A percentile compares a stretch with the other conserved stretches of the same genome.
phyloP scores from a whole-genome alignment of 176 grass and related monocot genomes.

The Ananas comosus region DNA sequence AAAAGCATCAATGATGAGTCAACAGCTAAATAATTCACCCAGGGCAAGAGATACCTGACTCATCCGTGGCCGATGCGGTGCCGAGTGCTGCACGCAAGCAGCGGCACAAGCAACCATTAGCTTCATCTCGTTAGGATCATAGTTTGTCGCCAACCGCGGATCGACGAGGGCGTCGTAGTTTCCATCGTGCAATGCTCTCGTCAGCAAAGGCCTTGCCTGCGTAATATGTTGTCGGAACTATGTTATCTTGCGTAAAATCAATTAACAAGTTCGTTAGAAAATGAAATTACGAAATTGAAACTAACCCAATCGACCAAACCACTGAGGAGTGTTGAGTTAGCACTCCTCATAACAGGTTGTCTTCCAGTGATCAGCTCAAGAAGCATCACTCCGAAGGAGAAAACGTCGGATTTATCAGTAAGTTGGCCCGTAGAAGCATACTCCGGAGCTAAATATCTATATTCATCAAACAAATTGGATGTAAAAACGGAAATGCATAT shows the following conservation, averaged over 20 bases:
- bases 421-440: conserved; percentile 17
- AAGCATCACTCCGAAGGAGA: conserved; percentile 25
- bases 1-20: not conserved
- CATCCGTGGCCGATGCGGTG: conserved; percentile 15
- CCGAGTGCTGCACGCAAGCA: conserved; percentile 9
- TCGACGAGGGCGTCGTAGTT: conserved; percentile 10
- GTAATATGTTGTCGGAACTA: not conserved
- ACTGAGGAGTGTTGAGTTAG: not conserved
- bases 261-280: not conserved
- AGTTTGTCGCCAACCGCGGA: conserved; percentile 19
- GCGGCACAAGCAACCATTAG: conserved; percentile 15
- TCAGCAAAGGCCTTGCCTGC: conserved; percentile 25
- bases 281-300: not conserved
- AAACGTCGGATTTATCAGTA: conserved; percentile 30
- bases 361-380: conserved; percentile 24
- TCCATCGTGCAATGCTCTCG: conserved; percentile 11
- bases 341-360: conserved; percentile 27
- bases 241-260: not conserved
- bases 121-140: conserved; percentile 18
- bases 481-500: not conserved
- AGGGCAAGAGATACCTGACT: conserved; percentile 6
- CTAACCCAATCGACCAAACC: conserved; percentile 25
- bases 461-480: not conserved
- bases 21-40: not conserved
- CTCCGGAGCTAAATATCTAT: conserved; percentile 20